Base-by-base conservation (phyloP, 768 basidiomycete species). In the Lactifluus volemus region DNA sequence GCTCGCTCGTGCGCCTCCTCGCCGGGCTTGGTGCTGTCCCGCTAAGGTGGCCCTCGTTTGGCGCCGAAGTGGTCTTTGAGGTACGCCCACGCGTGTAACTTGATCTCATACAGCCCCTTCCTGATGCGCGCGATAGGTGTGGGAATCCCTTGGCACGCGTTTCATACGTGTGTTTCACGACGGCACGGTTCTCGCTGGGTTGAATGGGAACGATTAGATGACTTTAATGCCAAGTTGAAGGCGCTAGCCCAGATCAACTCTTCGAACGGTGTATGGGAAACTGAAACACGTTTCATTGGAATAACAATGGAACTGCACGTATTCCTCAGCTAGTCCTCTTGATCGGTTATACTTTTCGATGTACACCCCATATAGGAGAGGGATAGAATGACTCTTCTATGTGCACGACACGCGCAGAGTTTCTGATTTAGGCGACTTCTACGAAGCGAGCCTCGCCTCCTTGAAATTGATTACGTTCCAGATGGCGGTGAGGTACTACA, bases 381-480 rank as follows among this genome's bases (percentile, higher is more conserved):
- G 11, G 17, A 25, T 12, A 58, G 19, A 21, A 29, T 32, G 30
- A 21, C 25, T 41, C 21, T 53, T 59, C 29, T 44, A 41, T 49
- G 9, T 4, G 25, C 48, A 54, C 42, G 21, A 56, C 36, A 47
- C 2, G 9, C 11, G 17, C 25, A 30, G 19, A 8, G 3, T 34
- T 59, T 21, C 17, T 10, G 39, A 32, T 17, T 63, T 72, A 70
- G 25, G 69, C 57, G 12, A 74, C 80, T 49, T 78, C 78, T 51
- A 69, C 56, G 56, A 74, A 72, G 63, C 82, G 74, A 63, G 77
- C 76, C 70, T 94, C 92, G 93, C 96, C 75, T 96, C 92, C 68
- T 90, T 83, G 75, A 93, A 98, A 79, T 97, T 93, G 80, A 98
- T 83, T 61, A 98, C 93, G 67, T 85, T 86, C 93, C 95, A 98